Evolutionary conservation across 768 basidiomycete genomes (phyloP), one percentile per base, ranked within the genome.

Genomic region (Saitozyma podzolica): DNA sequence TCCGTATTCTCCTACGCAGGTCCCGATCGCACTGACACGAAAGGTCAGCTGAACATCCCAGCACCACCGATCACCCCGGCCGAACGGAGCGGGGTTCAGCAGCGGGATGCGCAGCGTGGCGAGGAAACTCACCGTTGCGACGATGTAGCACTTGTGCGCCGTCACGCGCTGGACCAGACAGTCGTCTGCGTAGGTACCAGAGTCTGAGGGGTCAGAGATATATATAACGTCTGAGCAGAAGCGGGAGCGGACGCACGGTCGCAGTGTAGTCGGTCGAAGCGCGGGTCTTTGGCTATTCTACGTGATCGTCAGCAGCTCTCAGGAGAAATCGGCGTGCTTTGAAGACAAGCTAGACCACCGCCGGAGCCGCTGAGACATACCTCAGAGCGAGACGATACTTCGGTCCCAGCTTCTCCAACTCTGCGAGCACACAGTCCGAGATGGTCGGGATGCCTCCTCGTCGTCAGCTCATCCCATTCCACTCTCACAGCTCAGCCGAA

Each of bases 351-450:
- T 52, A 52, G 45, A 2, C 45, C n/a, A 6, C 51, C 20, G 39
- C 10, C 17, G 37, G 51, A 59, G 70, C 45, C 64, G 65, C 56
- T 49, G 14, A 50, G 54, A 80, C 89, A 72, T 59, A 93, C 94
- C 92, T 87, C 52, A 99, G 83, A 17, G 96, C 96, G 41, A 98
- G 86, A 45, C 96, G 87, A 80, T 95, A 99, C 71, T 90, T 88
- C 56, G 92, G 93, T 2, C 96, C 96, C 13, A 99, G 82, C 81
- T 99, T 99, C 81, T 99, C 96, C 71, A 99, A 82, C 79, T 99
- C 96, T 8, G 95, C 96, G 85, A 98, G 89, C 11, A 99, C 96
- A 73, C 96, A 99, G 80, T 98, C 96, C 37, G 96, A 97, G n/a
- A 99, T 90, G 69, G 93, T 96, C 0, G 96, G 96, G 70, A 97